Evolutionary conservation across 495 filamentous ascomycete genomes (phyloP).

Genomic region (Xylaria bambusicola): DNA sequence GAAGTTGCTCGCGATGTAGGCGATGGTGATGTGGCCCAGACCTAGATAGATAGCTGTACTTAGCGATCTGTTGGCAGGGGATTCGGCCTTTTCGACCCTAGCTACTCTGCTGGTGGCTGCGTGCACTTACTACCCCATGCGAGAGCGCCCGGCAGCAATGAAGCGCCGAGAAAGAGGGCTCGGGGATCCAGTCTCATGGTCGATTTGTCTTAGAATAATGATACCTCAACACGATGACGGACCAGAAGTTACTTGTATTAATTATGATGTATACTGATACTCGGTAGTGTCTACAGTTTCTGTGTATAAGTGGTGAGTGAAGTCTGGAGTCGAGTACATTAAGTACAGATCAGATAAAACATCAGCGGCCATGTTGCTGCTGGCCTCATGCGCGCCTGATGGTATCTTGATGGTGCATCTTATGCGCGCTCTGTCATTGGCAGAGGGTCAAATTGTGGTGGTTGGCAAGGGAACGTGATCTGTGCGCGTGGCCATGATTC

Average conservation of each 20-base stretch:
- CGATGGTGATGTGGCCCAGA: constrained; percentile 63
- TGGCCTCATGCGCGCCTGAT: constrained; percentile 5
- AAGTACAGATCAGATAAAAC: neutral
- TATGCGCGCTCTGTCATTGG: constrained; percentile 4
- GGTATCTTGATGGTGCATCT: neutral
- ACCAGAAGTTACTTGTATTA: no score
- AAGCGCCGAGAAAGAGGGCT: constrained; percentile 25
- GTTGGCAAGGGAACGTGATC: constrained; percentile 21
- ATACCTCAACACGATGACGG: neutral
- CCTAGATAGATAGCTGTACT: constrained; percentile 29
- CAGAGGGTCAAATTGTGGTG: constrained; percentile 4
- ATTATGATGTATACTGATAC: no score
- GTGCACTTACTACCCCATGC: constrained; percentile 43
- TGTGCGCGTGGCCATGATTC: constrained; percentile 11
- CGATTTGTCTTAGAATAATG: neutral
- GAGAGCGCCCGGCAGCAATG: constrained; percentile 32
- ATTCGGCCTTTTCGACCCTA: neutral
- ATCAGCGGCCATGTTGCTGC: constrained; percentile 5
- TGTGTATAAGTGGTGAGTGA: no score
- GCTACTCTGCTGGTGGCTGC: neutral
- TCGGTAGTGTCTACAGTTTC: no score
- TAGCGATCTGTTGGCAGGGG: constrained; percentile 6
- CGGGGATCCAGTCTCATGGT: constrained; percentile 27
- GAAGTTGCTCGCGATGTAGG: constrained; percentile 52
- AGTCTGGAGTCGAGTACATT: neutral